These are phyloP conservation scores for Groenewaldozyma salmanticensis DNA, from an alignment of 805 yeast species.

Conservation along the genomic window DNA sequence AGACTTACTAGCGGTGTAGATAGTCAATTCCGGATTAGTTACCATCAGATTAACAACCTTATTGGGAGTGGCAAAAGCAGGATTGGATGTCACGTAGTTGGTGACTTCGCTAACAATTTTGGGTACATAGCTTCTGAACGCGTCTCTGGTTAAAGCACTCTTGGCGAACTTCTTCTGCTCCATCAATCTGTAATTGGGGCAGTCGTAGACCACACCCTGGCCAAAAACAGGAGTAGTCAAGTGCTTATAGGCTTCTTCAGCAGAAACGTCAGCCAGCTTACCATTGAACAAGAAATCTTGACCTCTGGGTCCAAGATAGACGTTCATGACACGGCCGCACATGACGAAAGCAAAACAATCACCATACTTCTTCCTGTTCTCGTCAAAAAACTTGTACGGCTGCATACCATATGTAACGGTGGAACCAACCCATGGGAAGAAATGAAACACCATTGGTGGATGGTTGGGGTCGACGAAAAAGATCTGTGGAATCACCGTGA, in stretches of 20 bases:
- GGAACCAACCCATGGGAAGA: conserved; percentile 94
- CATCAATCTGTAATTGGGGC: conserved; percentile 89
- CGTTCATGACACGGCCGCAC: conserved; percentile 90
- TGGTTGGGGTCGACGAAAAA: conserved; percentile 43
- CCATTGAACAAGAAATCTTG: conserved; percentile 94
- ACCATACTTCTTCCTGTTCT: conserved; percentile 74
- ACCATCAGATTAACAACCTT: conserved; percentile 45
- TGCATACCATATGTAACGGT: conserved; percentile 84
- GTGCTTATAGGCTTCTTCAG: conserved; percentile 93
- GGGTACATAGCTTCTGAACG: conserved; percentile 82
- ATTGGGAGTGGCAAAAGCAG: conserved; percentile 34
- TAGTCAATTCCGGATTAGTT: conserved; percentile 90
- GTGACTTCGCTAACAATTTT: conserved; percentile 69
- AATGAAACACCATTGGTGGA: conserved; percentile 83
- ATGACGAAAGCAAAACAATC: conserved; percentile 86
- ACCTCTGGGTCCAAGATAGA: conserved; percentile 93
- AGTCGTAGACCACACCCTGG: conserved; percentile 93
- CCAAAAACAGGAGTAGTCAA: conserved; percentile 99
- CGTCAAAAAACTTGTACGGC: conserved; percentile 82
- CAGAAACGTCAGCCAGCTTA: conserved; percentile 79
- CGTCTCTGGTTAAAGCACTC: conserved; percentile 73
- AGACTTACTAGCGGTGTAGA: conserved; percentile 90
- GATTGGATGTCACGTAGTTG: conserved; percentile 49
- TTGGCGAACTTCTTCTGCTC: conserved; percentile 97
- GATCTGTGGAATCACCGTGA: conserved; percentile 28